phyloP scores from a whole-genome alignment of 306 rosid genomes.

The Castanospermum australe region DNA sequence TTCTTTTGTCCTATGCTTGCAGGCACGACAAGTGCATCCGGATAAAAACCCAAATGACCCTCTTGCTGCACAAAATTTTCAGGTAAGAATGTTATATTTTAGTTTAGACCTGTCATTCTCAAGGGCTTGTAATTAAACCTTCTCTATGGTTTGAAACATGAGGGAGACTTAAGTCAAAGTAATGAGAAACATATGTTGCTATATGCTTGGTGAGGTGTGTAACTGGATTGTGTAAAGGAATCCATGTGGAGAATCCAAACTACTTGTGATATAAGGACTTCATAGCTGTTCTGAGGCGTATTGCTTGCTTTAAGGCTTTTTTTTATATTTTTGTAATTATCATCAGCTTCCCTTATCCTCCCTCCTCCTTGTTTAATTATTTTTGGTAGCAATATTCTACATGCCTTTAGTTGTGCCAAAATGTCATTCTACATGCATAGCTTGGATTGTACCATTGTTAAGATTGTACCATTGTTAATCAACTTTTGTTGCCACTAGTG shows the following conservation, averaged over 20 bases:
- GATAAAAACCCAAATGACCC: constrained; percentile 98
- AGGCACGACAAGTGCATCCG: constrained; percentile 99
- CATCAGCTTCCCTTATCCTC: not conserved
- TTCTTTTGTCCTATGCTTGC: constrained; percentile 26
- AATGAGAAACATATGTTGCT: constrained; percentile 8
- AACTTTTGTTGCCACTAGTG: constrained; percentile 6
- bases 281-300: not conserved
- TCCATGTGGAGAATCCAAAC: not conserved
- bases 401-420: not conserved
- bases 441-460: not conserved
- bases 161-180: not conserved
- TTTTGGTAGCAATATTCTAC: not conserved
- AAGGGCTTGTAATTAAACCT: not conserved
- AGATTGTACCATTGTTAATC: not conserved
- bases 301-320: not conserved
- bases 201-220: not conserved
- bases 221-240: not conserved
- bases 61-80: constrained; percentile 93
- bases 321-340: not conserved
- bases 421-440: not conserved
- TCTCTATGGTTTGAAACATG: not conserved
- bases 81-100: constrained; percentile 53
- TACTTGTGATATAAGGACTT: not conserved
- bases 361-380: not conserved
- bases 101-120: constrained; percentile 1